Conservation (phyloP, 225 moss, liverwort and hornwort species). For the Takakia lepidozioides region DNA sequence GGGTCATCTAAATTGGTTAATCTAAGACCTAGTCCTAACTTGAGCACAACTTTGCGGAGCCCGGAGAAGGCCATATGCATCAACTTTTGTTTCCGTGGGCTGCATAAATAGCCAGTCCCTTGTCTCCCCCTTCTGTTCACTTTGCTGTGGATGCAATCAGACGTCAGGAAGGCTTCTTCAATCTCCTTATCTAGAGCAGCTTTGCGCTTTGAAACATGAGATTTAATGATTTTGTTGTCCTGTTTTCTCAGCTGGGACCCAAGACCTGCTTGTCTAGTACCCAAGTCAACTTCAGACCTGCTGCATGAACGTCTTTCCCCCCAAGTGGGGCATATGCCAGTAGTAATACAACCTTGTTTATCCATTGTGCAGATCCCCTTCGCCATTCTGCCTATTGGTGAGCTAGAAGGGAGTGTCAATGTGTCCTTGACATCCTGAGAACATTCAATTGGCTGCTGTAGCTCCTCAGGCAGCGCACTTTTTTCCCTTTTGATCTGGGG, state of each 20-base stretch:
- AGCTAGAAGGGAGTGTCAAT: no score
- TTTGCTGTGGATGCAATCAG: neutral
- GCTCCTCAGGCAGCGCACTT: neutral
- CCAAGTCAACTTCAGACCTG: neutral
- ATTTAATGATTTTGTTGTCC: neutral
- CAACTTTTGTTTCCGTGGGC: constrained; percentile 27
- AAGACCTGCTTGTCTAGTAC: neutral
- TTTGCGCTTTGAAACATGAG: neutral
- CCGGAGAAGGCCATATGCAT: constrained; percentile 36
- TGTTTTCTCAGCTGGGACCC: neutral
- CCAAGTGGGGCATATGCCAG: constrained; percentile 1
- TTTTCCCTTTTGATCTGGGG: neutral
- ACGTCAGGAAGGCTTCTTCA: neutral
- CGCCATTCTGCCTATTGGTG: no score
- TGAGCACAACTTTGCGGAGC: constrained; percentile 24
- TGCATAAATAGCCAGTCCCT: neutral
- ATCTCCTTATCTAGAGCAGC: neutral
- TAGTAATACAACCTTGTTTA: no score
- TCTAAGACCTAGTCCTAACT: constrained; percentile 23
- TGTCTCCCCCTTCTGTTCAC: no score
- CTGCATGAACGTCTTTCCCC: neutral
- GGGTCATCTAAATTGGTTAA: constrained; percentile 13
- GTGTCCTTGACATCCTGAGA: neutral
- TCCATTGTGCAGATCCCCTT: no score
- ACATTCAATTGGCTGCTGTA: neutral